Percentiles rank a stretch among this genome's conserved stretches.
Conservation (phyloP, 345 rosid genomes). For the Iberis pinnata region DNA sequence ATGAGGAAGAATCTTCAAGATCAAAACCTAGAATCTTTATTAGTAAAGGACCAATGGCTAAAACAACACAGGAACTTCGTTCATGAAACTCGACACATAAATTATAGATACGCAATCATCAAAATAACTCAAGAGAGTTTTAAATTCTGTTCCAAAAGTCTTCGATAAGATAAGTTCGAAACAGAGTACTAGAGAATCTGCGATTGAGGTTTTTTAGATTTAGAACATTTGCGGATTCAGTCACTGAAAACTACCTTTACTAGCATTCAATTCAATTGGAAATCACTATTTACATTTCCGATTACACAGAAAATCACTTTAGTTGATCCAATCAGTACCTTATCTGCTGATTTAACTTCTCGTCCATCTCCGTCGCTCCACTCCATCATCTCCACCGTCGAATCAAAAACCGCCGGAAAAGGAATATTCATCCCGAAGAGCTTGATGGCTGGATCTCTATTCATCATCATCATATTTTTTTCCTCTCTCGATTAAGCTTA, state of each 20-base stretch:
- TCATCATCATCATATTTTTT: constrained; percentile 37
- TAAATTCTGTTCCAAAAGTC: neutral
- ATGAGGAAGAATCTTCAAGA: no score
- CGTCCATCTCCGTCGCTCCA: constrained; percentile 23
- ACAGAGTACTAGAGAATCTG: no score
- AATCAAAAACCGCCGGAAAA: constrained; percentile 30
- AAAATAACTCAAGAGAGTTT: neutral
- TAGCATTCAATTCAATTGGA: no score
- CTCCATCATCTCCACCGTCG: constrained; percentile 2
- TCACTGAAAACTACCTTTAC: no score
- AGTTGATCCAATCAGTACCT: no score
- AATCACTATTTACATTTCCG: no score
- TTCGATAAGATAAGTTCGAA: neutral
- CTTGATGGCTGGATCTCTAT: constrained; percentile 56
- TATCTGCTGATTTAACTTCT: constrained; percentile 30
- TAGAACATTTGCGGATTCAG: no score
- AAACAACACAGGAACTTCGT: no score
- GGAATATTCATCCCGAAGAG: constrained; percentile 76
- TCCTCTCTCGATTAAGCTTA: constrained; percentile 4
- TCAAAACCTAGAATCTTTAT: constrained; percentile 13
- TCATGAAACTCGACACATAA: no score
- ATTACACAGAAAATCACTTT: no score
- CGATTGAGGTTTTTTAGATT: constrained; percentile 2
- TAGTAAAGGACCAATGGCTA: no score
- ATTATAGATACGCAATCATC: no score